Base-by-base conservation (phyloP, 306 rosid genomes). In the Medicago ruthenica region DNA sequence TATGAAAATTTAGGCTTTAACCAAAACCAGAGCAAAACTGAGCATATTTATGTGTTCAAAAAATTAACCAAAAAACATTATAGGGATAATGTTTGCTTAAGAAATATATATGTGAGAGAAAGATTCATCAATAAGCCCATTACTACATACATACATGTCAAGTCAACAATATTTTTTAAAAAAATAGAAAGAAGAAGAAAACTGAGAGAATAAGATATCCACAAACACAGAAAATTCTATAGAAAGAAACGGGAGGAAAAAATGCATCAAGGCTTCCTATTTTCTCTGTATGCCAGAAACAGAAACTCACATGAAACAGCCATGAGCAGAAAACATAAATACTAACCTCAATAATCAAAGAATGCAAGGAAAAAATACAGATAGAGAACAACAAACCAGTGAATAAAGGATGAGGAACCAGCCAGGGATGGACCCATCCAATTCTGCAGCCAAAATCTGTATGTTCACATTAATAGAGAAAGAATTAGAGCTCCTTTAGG, bases 401-500 rank as follows among this genome's bases (percentile, higher is more conserved):
- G 96, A 89, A 95, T 83, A 84, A 86, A 89, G 85, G 88, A 95
- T 60, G 90, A 86, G 61, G 97, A 95, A 79, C 93, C 89, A 55
- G 90, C 85, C 61, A 95, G 80, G 53, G 97, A 92, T 34, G 97
- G 97, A 71, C 99, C 97, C 86, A 90, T 85, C 99, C 99, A 95
- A 81, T 95, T 95, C 82, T 95, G 99, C 67, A 95, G 91, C 98
- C 98, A 95, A 89, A 95, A 90, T 80, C 98, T 95, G 96, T 67
- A 81, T 68, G 75, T 68, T 73, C 79, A 71, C 55, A 81, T 45
- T 21, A 61, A 60, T 64, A 54, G 69, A 62, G 78, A 74, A 72
- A 75, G 73, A 70, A 77, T 62, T 77, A 70, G 2, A 16, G 20
- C 42, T 67, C 67, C 31, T 69, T 44, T 21, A 54, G 27, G 22